These are phyloP conservation scores for Pugionium dolabratum DNA, from an alignment of 345 rosid species.

Conservation along the genomic window DNA sequence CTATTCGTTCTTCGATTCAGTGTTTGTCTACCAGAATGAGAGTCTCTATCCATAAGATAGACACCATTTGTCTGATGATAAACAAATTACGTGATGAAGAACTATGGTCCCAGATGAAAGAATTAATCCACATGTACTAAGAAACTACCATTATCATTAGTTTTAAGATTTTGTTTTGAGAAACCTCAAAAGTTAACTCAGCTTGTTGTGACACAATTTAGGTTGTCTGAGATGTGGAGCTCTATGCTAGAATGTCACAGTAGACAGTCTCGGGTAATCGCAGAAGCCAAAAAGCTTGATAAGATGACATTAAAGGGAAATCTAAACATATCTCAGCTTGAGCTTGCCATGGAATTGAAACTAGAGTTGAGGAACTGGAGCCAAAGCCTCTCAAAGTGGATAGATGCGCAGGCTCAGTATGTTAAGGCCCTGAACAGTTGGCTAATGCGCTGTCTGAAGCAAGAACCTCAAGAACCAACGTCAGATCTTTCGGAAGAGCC, in stretches of 20 bases:
- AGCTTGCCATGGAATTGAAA: conserved; percentile 58
- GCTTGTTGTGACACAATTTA: conserved; percentile 26
- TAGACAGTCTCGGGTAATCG: conserved; percentile 44
- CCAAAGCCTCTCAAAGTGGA: conserved; percentile 56
- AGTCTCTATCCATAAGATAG: conserved; percentile 62
- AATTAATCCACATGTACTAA: conserved; percentile 54
- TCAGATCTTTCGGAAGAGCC: conserved; percentile 56
- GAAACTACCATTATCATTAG: neutral
- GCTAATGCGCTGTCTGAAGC: conserved; percentile 54
- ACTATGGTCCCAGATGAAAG: conserved; percentile 57
- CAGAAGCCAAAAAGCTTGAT: conserved; percentile 50
- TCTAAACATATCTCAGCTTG: conserved; percentile 46
- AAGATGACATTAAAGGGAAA: conserved; percentile 37
- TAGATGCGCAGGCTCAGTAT: conserved; percentile 52
- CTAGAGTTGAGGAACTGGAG: conserved; percentile 57
- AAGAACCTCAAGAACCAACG: conserved; percentile 52
- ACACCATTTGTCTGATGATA: conserved; percentile 52
- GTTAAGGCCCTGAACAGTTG: conserved; percentile 66
- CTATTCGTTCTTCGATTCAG: conserved; percentile 40
- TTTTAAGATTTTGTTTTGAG: conserved; percentile 11
- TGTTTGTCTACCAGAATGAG: conserved; percentile 53
- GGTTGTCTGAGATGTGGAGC: conserved; percentile 68
- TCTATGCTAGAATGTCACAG: conserved; percentile 65
- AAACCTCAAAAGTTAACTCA: neutral
- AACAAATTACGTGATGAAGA: conserved; percentile 65